Percentiles rank a stretch among this genome's conserved stretches.
These are phyloP conservation scores for Hypoxylon sp. DNA, from an alignment of 2,329 filamentous ascomycete genomes.

Conservation along the genomic window DNA sequence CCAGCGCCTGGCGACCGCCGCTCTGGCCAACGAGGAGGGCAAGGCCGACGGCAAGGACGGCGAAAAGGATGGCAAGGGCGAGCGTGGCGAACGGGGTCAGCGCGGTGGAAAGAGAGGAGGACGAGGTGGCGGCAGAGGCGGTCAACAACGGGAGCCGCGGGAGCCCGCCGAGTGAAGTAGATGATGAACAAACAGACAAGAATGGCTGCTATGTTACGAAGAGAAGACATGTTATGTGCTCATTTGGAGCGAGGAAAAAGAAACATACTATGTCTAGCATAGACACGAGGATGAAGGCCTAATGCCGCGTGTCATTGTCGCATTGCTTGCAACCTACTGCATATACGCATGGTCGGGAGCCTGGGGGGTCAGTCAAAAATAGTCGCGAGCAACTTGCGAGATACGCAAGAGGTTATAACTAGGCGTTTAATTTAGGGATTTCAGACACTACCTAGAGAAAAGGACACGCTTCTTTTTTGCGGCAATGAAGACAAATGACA, in stretches of 20 bases:
- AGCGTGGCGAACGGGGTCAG: conserved; percentile 61
- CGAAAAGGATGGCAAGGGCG: conserved; percentile 58
- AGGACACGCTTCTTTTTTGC: conserved; percentile 18
- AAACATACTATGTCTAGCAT: conserved; percentile 5
- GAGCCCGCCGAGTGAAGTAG: conserved; percentile 47
- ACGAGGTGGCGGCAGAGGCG: conserved; percentile 64
- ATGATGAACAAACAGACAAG: conserved; percentile 14
- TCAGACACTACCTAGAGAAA: conserved; percentile 10
- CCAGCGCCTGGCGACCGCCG: conserved; percentile 89
- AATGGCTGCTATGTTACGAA: conserved; percentile 8
- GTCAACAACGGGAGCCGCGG: conserved; percentile 63
- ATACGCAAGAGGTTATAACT: conserved; percentile 11
- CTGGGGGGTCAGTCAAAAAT: not conserved
- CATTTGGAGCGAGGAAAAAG: not conserved
- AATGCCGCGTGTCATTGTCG: conserved; percentile 8
- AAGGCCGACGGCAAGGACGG: conserved; percentile 61
- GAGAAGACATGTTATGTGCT: conserved; percentile 2
- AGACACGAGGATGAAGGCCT: not conserved
- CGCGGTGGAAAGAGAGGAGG: conserved; percentile 61
- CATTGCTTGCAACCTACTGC: conserved; percentile 5
- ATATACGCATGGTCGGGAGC: conserved; percentile 2
- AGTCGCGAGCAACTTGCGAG: conserved; percentile 19
- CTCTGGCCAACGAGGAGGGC: conserved; percentile 64
- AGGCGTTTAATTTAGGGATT: conserved; percentile 20
- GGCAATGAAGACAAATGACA: conserved; percentile 6